A percentile compares a stretch with the other conserved stretches of the same genome.
Conservation (phyloP, 331 rosid species). For the Ulmus americana region DNA sequence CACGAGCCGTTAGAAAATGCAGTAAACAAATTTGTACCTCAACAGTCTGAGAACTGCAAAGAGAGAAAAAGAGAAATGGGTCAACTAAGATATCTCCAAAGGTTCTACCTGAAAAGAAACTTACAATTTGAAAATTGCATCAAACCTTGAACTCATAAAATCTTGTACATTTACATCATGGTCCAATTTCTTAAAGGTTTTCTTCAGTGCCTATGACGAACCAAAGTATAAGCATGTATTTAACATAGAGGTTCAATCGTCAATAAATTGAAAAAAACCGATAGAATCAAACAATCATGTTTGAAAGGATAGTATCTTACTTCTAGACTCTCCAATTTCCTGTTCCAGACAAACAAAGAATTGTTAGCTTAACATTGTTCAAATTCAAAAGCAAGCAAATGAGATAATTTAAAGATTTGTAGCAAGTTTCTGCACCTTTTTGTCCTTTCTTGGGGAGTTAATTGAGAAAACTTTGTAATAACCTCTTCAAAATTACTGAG, state of each 20-base stretch:
- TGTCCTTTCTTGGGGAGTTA: conserved; percentile 72
- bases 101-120: conserved; percentile 15
- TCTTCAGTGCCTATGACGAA: conserved; percentile 53
- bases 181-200: conserved; percentile 78
- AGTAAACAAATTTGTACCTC: conserved; percentile 43
- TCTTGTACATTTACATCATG: conserved; percentile 72
- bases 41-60: conserved; percentile 56
- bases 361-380: conserved; percentile 23
- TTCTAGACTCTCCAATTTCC: conserved; percentile 83
- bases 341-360: conserved; percentile 36
- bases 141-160: conserved; percentile 60
- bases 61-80: conserved; percentile 1
- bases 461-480: conserved; percentile 58
- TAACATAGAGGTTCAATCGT: neutral
- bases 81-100: conserved; percentile 20
- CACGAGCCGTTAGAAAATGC: neutral
- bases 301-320: conserved; percentile 42
- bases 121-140: conserved; percentile 16
- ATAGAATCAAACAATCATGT: neutral
- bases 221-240: conserved; percentile 13
- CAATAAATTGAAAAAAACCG: conserved; percentile 15
- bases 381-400: conserved; percentile 10
- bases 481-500: conserved; percentile 56
- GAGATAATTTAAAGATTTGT: neutral
- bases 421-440: conserved; percentile 42